Evolutionary conservation across 2,329 filamentous ascomycete genomes (phyloP).

Genomic region (Erysiphe pulchra): DNA sequence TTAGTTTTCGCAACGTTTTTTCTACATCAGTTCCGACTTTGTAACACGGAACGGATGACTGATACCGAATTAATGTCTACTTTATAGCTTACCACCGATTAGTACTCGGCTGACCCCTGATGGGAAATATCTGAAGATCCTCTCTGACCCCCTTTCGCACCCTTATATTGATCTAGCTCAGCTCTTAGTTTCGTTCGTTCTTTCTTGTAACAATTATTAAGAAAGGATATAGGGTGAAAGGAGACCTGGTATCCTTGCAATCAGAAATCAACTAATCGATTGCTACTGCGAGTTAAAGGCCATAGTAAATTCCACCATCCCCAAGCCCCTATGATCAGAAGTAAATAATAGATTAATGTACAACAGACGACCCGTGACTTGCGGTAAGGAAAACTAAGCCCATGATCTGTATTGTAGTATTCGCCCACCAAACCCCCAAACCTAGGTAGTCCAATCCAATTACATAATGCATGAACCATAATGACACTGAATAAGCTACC

Average conservation of each 20-base stretch:
- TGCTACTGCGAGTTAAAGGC: conserved; percentile 36
- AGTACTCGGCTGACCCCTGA: not conserved
- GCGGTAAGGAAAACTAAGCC: not conserved
- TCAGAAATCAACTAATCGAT: conserved; percentile 2
- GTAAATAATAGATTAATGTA: conserved; percentile 54
- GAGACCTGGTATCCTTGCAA: not conserved
- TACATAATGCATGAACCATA: conserved; percentile 68
- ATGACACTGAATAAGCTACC: conserved; percentile 57
- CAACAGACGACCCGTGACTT: conserved; percentile 17
- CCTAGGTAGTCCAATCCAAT: conserved; percentile 69
- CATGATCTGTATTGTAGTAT: conserved; percentile 2
- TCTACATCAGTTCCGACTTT: too few species aligned
- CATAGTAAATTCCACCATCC: conserved; percentile 49
- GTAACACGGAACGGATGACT: not conserved
- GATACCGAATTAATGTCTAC: too few species aligned
- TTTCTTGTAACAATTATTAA: not conserved
- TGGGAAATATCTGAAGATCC: not conserved
- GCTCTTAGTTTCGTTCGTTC: not conserved
- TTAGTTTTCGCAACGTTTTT: too few species aligned
- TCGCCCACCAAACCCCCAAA: conserved; percentile 39
- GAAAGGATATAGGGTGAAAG: not conserved
- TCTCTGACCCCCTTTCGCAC: too few species aligned
- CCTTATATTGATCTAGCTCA: too few species aligned
- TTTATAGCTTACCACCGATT: not conserved
- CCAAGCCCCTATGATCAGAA: conserved; percentile 46